A percentile compares a stretch with the other conserved stretches of the same genome.
Evolutionary conservation across 768 basidiomycete genomes (phyloP).

Genomic region (Chiua virens): DNA sequence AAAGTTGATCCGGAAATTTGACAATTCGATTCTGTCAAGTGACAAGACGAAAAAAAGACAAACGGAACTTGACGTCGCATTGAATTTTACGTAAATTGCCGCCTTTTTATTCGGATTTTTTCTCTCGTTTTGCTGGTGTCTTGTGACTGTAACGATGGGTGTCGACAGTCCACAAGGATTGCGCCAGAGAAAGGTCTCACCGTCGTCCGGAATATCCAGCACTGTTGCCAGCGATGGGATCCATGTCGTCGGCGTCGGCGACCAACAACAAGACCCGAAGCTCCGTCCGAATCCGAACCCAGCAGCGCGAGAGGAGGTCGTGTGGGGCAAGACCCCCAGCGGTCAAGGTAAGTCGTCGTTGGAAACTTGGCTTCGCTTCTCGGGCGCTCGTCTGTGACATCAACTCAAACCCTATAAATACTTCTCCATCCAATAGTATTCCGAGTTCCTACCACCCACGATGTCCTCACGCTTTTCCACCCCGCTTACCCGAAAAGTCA

Average conservation of each 20-base stretch:
- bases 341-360: slow-evolving; percentile 62
- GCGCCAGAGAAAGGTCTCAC: slow-evolving; percentile 20
- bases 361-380: no score
- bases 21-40: background rate
- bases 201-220: background rate
- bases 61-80: background rate
- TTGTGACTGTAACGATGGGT: slow-evolving; percentile 16
- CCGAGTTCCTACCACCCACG: slow-evolving; percentile 88
- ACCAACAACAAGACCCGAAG: slow-evolving; percentile 11
- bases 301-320: slow-evolving; percentile 50
- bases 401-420: background rate
- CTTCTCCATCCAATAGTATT: slow-evolving; percentile 59
- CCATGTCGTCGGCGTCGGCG: slow-evolving; percentile 6
- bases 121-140: background rate
- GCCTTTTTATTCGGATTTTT: background rate
- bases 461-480: slow-evolving; percentile 85
- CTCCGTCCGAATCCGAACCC: background rate
- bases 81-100: slow-evolving; percentile 18
- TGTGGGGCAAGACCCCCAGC: slow-evolving; percentile 85
- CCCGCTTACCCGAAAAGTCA: slow-evolving; percentile 85
- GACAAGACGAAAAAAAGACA: no score
- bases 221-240: background rate
- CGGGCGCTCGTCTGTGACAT: background rate
- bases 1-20: background rate
- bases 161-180: slow-evolving; percentile 19